These are phyloP conservation scores for Plenodomus biglobosus DNA, from an alignment of 2,329 filamentous ascomycete species.

Conservation along the genomic window DNA sequence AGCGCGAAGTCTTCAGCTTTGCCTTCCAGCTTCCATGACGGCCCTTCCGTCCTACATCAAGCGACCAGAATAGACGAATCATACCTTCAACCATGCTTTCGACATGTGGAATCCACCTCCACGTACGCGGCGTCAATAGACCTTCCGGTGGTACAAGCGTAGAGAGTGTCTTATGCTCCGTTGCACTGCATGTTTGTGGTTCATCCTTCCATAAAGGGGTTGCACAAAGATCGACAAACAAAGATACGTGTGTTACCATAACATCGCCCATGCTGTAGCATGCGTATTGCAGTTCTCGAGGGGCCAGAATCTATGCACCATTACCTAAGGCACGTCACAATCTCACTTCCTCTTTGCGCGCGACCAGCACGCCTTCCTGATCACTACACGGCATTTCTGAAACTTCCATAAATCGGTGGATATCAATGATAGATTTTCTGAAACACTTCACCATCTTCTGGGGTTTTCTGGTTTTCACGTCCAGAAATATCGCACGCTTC, in stretches of 20 bases:
- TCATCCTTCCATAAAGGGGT: background rate
- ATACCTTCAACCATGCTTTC: background rate
- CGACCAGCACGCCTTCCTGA: no score
- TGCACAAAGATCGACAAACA: background rate
- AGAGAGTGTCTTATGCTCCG: background rate
- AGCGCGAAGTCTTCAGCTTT: background rate
- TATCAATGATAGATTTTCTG: no score
- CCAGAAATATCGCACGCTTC: no score
- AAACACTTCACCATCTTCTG: no score
- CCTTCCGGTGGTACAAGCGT: background rate
- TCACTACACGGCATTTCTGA: no score
- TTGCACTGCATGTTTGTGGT: background rate
- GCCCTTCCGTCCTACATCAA: background rate
- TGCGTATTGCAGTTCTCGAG: background rate
- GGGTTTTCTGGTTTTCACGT: no score
- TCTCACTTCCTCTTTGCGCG: background rate
- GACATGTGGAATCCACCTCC: background rate
- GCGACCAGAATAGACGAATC: background rate
- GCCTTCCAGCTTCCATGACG: background rate
- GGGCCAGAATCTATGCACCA: background rate
- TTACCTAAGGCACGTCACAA: background rate
- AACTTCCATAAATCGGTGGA: no score
- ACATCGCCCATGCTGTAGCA: background rate
- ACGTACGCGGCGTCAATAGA: background rate
- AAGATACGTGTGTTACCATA: background rate